A percentile compares a stretch with the other conserved stretches of the same genome.
Evolutionary conservation across 192 early-diverging fungal genomes (phyloP).

Genomic region (Diversispora epigaea): DNA sequence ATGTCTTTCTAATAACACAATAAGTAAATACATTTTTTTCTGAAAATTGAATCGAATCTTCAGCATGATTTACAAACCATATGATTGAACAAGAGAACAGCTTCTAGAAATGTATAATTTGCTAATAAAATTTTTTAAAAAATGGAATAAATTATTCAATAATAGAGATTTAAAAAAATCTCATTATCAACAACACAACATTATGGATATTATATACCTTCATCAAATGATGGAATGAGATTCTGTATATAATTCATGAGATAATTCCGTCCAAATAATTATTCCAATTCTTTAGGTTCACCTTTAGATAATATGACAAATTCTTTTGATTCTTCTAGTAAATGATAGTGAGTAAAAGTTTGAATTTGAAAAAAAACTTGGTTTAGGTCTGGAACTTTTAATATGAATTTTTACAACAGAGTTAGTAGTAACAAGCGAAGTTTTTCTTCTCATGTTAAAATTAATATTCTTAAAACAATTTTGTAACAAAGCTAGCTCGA

Average conservation of each 20-base stretch:
- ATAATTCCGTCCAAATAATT: neutral
- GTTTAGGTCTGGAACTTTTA: too few relatives aligned
- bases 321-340: too few relatives aligned
- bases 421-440: neutral
- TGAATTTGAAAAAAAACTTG: too few relatives aligned
- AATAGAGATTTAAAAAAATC: neutral
- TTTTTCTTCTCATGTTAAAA: neutral
- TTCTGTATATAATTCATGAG: too few relatives aligned
- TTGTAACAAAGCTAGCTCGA: neutral
- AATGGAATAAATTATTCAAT: neutral
- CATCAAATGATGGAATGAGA: neutral
- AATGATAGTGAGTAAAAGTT: too few relatives aligned
- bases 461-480: neutral
- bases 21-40: slow-evolving; percentile 56
- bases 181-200: too few relatives aligned
- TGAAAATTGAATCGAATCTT: slow-evolving; percentile 53
- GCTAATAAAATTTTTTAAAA: too few relatives aligned
- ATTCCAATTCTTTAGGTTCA: too few relatives aligned
- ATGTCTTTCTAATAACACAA: slow-evolving; percentile 76
- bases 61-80: slow-evolving; percentile 60
- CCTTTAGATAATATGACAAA: too few relatives aligned
- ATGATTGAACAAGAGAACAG: slow-evolving; percentile 63
- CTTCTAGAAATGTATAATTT: slow-evolving; percentile 35
- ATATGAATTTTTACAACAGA: too few relatives aligned
- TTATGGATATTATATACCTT: neutral